Percentiles rank a stretch among this genome's conserved stretches.
Conservation (phyloP, 306 rosid genomes). For the Citrullus colocynthis region DNA sequence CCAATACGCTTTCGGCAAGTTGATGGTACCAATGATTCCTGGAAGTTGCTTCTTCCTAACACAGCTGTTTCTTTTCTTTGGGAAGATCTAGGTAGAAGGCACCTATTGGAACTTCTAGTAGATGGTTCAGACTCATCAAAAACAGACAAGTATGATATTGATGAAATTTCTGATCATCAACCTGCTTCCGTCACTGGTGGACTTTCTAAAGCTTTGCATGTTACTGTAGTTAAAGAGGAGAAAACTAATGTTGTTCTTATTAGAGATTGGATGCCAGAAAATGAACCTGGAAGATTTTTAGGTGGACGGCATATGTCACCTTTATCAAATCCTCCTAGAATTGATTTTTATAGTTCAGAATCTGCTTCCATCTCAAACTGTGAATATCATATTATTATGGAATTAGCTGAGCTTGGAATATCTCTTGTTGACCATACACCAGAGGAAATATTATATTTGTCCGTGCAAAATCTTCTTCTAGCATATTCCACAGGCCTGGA, state of each 20-base stretch:
- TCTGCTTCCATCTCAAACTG: slow-evolving; percentile 34
- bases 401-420: slow-evolving; percentile 82
- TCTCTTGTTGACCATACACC: slow-evolving; percentile 88
- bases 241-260: slow-evolving; percentile 61
- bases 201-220: slow-evolving; percentile 57
- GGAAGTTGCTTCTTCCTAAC: slow-evolving; percentile 77
- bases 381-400: slow-evolving; percentile 69
- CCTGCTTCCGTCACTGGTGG: slow-evolving; percentile 45
- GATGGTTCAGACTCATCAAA: slow-evolving; percentile 65
- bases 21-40: slow-evolving; percentile 63
- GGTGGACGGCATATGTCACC: slow-evolving; percentile 31
- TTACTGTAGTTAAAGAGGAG: slow-evolving; percentile 72
- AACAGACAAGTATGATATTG: slow-evolving; percentile 66
- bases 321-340: slow-evolving; percentile 26
- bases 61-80: slow-evolving; percentile 76
- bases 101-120: slow-evolving; percentile 52
- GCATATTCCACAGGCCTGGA: slow-evolving; percentile 86
- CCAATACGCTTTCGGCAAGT: slow-evolving; percentile 82
- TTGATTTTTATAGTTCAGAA: slow-evolving; percentile 36
- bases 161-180: slow-evolving; percentile 72
- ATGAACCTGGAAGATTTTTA: slow-evolving; percentile 35
- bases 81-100: slow-evolving; percentile 98
- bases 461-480: slow-evolving; percentile 70
- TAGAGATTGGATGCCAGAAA: slow-evolving; percentile 92
- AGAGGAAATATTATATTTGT: slow-evolving; percentile 75